phyloP scores from a whole-genome alignment of 805 yeast genomes.

The Sugiyamaella boreocaroliniensis region DNA sequence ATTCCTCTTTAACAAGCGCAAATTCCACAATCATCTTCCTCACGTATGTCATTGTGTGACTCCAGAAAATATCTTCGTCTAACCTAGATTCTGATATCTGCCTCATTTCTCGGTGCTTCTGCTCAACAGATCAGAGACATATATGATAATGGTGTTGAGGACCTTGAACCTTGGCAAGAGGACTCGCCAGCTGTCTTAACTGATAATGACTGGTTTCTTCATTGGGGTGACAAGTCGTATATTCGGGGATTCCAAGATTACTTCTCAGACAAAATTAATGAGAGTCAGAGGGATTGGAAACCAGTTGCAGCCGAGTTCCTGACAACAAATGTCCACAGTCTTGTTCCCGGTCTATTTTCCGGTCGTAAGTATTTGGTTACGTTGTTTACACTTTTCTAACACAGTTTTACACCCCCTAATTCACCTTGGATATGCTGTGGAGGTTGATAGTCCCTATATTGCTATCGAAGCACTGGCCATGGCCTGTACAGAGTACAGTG shows the following conservation, averaged over 20 bases:
- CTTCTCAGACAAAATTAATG: constrained; percentile 34
- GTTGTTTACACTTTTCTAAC: not conserved
- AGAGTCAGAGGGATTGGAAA: constrained; percentile 30
- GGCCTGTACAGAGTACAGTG: constrained; percentile 20
- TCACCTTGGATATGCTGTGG: constrained; percentile 33
- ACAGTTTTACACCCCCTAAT: constrained; percentile 27
- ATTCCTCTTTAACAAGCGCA: constrained; percentile 23
- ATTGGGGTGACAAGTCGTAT: constrained; percentile 27
- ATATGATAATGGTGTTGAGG: constrained; percentile 25
- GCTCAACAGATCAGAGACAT: constrained; percentile 25
- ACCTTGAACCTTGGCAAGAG: constrained; percentile 30
- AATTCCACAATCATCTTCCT: constrained; percentile 29
- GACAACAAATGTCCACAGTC: constrained; percentile 5
- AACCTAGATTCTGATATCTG: constrained; percentile 26
- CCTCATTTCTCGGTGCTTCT: constrained; percentile 33
- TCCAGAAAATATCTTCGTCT: not conserved
- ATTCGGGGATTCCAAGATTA: constrained; percentile 34
- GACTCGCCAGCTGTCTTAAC: constrained; percentile 35
- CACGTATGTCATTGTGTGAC: constrained; percentile 16
- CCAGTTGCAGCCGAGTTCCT: constrained; percentile 23
- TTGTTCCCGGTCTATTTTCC: constrained; percentile 20
- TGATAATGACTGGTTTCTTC: constrained; percentile 28
- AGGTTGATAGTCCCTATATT: constrained; percentile 28
- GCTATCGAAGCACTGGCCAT: constrained; percentile 33
- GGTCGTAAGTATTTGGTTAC: constrained; percentile 12